Percentiles rank a stretch among this genome's conserved stretches.
Conservation (phyloP, 2,329 filamentous ascomycete species). For the Colletotrichum spinosum region DNA sequence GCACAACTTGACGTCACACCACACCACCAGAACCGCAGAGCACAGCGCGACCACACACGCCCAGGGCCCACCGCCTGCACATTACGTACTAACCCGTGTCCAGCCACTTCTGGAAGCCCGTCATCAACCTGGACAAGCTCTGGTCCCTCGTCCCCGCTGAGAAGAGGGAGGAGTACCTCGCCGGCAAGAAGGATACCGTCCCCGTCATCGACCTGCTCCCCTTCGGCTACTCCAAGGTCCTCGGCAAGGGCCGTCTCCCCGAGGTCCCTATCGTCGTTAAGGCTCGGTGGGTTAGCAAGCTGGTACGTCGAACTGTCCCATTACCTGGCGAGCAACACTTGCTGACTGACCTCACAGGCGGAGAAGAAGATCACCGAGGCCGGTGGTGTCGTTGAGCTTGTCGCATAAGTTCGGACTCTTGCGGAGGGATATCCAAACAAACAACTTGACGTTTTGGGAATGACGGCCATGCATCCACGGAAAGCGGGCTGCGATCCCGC, state of each 20-base stretch:
- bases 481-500: constrained; percentile 33
- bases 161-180: constrained; percentile 92
- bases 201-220: constrained; percentile 98
- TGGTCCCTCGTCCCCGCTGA: constrained; percentile 95
- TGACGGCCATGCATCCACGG: constrained; percentile 30
- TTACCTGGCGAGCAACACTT: background rate
- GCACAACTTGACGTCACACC: background rate
- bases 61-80: background rate
- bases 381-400: constrained; percentile 94
- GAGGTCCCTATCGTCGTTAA: constrained; percentile 93
- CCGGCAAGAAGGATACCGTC: constrained; percentile 88
- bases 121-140: constrained; percentile 99
- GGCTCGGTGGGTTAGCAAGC: constrained; percentile 93
- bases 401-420: constrained; percentile 71
- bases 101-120: constrained; percentile 96
- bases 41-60: constrained; percentile 1
- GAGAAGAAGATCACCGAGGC: constrained; percentile 99
- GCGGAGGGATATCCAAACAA: constrained; percentile 17
- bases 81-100: constrained; percentile 19
- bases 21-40: background rate
- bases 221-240: constrained; percentile 97
- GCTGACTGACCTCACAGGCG: constrained; percentile 56
- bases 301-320: constrained; percentile 50
- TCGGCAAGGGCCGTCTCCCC: constrained; percentile 97
- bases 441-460: constrained; percentile 31